A percentile compares a stretch with the other conserved stretches of the same genome.
These are phyloP conservation scores for Aspergillus alliaceus DNA, from an alignment of 2,329 filamentous ascomycete genomes.

Conservation along the genomic window DNA sequence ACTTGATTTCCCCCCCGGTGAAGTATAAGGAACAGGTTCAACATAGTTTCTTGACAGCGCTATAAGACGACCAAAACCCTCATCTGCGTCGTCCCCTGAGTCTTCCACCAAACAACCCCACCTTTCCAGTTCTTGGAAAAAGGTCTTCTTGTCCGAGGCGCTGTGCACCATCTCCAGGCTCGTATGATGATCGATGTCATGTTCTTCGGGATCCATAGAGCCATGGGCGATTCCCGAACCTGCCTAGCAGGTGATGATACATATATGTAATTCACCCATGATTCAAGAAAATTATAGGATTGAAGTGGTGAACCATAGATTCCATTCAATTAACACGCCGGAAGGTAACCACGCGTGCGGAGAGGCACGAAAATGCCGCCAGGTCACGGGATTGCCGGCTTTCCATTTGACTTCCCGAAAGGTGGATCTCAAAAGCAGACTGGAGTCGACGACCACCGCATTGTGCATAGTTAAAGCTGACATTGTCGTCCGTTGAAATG, in stretches of 20 bases:
- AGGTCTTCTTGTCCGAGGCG: conserved; percentile 29
- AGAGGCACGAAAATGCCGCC: conserved; percentile 33
- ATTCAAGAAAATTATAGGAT: neutral
- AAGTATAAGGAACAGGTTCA: neutral
- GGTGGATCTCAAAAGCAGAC: neutral
- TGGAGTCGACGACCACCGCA: neutral
- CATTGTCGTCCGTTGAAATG: conserved; percentile 22
- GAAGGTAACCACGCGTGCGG: conserved; percentile 19
- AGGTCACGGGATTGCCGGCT: conserved; percentile 30
- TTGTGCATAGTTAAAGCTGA: neutral
- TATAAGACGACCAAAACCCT: conserved; percentile 20
- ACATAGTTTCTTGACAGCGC: neutral
- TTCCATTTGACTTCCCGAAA: conserved; percentile 21
- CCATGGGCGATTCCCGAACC: conserved; percentile 16
- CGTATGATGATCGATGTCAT: conserved; percentile 6
- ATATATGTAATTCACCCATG: neutral
- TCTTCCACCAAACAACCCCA: conserved; percentile 30
- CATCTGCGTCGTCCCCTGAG: conserved; percentile 25
- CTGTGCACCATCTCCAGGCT: conserved; percentile 19
- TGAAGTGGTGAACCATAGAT: neutral
- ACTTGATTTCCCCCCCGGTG: neutral
- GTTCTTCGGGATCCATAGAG: conserved; percentile 6
- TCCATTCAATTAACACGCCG: neutral
- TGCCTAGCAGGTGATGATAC: conserved; percentile 11
- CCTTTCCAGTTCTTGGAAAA: conserved; percentile 38